A percentile compares a stretch with the other conserved stretches of the same genome.
phyloP scores from a whole-genome alignment of 2,329 filamentous ascomycete species.

The Phialophora expanda region DNA sequence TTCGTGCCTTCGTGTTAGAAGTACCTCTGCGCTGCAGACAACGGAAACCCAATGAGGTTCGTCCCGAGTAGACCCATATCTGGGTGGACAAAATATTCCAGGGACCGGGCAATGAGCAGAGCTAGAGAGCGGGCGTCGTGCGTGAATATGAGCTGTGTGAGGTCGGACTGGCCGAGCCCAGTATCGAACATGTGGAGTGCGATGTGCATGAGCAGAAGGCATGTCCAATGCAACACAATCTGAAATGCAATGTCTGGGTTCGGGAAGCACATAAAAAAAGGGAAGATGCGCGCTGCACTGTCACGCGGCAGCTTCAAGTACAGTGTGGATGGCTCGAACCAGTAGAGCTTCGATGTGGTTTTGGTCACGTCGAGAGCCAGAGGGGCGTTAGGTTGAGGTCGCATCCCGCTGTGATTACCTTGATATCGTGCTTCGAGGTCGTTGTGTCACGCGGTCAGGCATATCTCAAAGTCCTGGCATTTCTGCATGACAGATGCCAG shows the following conservation, averaged over 20 bases:
- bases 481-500: conserved; percentile 1
- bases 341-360: conserved; percentile 16
- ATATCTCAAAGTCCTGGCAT: background rate
- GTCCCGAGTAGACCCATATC: conserved; percentile 26
- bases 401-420: background rate
- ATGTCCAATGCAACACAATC: conserved; percentile 22
- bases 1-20: conserved; percentile 22
- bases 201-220: conserved; percentile 17
- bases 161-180: background rate
- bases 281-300: conserved; percentile 20
- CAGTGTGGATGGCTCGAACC: conserved; percentile 20
- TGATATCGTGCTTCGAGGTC: background rate
- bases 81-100: conserved; percentile 35
- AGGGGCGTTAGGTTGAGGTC: background rate
- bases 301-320: conserved; percentile 9
- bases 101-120: conserved; percentile 27
- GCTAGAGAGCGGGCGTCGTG: conserved; percentile 9
- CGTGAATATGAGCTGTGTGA: background rate
- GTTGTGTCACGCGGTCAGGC: background rate
- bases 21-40: conserved; percentile 21
- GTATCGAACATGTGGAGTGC: conserved; percentile 1
- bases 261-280: conserved; percentile 18
- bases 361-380: background rate
- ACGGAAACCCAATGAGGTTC: conserved; percentile 26
- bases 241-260: conserved; percentile 25